These are phyloP conservation scores for Ambrosia trifida DNA, from an alignment of 129 eudicot genomes.

Conservation along the genomic window DNA sequence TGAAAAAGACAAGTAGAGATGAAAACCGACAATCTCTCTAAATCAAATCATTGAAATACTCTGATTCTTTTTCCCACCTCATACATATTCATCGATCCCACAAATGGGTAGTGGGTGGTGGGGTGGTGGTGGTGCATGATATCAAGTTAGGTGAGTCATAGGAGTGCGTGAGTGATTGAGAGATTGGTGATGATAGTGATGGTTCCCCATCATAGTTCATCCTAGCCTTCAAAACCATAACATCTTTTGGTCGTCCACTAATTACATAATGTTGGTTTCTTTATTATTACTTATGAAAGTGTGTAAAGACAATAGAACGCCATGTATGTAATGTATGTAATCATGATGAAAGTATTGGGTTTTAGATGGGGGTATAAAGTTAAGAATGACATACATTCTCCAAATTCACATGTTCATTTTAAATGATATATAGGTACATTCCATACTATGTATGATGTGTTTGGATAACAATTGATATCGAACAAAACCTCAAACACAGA, in stretches of 20 bases:
- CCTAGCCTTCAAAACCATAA: background rate
- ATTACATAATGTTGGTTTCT: background rate
- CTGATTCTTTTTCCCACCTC: constrained; percentile 29
- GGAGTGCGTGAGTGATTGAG: constrained; percentile 22
- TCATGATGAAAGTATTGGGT: background rate
- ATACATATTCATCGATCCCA: constrained; percentile 11
- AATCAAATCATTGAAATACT: constrained; percentile 27
- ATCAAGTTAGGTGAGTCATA: constrained; percentile 26
- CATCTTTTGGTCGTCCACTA: background rate
- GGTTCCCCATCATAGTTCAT: constrained; percentile 10
- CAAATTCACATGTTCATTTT: too few relatives aligned
- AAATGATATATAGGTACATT: too few relatives aligned
- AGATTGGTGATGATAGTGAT: constrained; percentile 25
- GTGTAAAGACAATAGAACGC: constrained; percentile 6
- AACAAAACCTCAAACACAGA: too few relatives aligned
- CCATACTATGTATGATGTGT: too few relatives aligned
- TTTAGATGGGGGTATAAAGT: too few relatives aligned
- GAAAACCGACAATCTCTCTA: constrained; percentile 20
- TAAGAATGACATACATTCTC: too few relatives aligned
- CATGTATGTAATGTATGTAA: background rate
- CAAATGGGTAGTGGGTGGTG: constrained; percentile 16
- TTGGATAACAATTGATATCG: too few relatives aligned
- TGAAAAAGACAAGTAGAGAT: constrained; percentile 3
- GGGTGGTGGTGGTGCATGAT: constrained; percentile 27
- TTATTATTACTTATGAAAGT: too few relatives aligned